phyloP scores from a whole-genome alignment of 208 protist species.

The Trichomonas vaginalis region DNA sequence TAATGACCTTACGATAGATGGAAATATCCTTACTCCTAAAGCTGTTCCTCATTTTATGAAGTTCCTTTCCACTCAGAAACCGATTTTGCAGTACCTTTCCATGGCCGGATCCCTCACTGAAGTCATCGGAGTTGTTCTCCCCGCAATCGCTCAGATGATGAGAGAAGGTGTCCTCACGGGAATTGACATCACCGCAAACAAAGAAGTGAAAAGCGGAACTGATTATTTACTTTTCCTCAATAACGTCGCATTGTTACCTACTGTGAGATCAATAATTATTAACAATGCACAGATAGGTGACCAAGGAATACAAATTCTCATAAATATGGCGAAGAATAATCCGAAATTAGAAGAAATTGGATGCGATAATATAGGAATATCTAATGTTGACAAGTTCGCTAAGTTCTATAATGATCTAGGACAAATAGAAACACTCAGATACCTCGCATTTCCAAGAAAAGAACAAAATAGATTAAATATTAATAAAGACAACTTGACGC shows the following conservation, averaged over 20 bases:
- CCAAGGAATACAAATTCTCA: background rate
- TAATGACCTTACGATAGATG: background rate
- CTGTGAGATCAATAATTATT: background rate
- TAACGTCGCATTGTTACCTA: background rate
- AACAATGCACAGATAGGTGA: background rate
- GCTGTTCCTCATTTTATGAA: background rate
- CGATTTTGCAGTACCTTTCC: background rate
- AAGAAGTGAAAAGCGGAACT: background rate
- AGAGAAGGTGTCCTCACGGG: background rate
- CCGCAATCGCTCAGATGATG: background rate
- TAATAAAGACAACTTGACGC: background rate
- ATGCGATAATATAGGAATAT: background rate
- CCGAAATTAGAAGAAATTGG: background rate
- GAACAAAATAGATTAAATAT: background rate
- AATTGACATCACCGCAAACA: background rate
- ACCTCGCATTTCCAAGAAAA: background rate
- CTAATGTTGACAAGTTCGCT: background rate
- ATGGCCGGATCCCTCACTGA: background rate
- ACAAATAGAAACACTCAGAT: background rate
- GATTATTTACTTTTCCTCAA: background rate
- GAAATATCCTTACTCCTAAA: background rate
- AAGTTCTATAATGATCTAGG: background rate
- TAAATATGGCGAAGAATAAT: background rate
- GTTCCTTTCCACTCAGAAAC: background rate
- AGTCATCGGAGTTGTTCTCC: background rate